Base-by-base conservation (phyloP, 495 filamentous ascomycete species). In the Penicillium egyptiacum region DNA sequence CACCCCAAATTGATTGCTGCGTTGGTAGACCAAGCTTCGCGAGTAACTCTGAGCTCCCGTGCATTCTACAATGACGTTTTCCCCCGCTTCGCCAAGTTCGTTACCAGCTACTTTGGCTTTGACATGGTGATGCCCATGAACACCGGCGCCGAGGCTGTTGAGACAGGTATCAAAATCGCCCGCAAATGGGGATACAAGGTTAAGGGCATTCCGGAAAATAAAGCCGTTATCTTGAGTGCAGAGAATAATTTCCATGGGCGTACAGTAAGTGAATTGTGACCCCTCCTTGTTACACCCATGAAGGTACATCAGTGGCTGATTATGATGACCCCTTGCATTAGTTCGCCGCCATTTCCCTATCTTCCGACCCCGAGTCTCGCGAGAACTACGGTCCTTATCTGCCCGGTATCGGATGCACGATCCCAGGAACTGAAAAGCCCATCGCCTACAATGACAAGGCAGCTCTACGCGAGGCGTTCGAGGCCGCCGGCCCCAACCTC, bases 111-210 rank as follows among this genome's bases (percentile, higher is more conserved):
- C 68, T 96, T 97, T 68, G 93, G 91, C 44, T 99, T 92, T 73
- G 95, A 98, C 70, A 99, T 98, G 94, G 92, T 96, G 23, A 75
- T 99, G 74, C 94, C 94, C 46, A 98, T 99, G 94, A 98, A 98
- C 77, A 99, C 94, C 9, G 94, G 94, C 46, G 94, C 92, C 28
- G 94, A 99, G 77, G 94, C 94, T n/a, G 94, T 98, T 44, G 94
- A 99, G 82, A 98, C 95, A 1, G 92, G 85, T 23, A 86, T 99
- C 70, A 99, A 99, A 81, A 87, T 99, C 74, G 93, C 95, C 57
- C 83, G 94, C 52, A 99, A 99, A 75, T 99, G 94, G 94, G 94
- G 92, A 5, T 99, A 99, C 78, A 96, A 96, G 72, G 83, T 89
- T 62, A 98, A 98, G 81, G 85, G 86, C 10, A 94, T 98, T 39